phyloP scores from a whole-genome alignment of 2,329 filamentous ascomycete species.

The Teratosphaeria viscida region DNA sequence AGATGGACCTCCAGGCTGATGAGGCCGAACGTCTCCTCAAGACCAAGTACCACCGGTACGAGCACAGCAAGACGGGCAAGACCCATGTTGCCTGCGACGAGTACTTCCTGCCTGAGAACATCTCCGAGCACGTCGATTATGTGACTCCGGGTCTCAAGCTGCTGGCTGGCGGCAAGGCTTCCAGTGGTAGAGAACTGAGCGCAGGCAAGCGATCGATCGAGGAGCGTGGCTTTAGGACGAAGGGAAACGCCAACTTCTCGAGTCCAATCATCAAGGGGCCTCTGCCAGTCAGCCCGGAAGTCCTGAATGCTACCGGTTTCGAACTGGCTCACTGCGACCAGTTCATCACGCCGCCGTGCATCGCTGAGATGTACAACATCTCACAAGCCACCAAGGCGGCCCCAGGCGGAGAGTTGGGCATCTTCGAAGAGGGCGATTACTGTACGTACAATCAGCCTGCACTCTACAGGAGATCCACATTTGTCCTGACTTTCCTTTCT shows the following conservation, averaged over 20 bases:
- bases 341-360: slow-evolving; percentile 48
- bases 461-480: too few relatives aligned
- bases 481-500: too few relatives aligned
- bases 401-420: slow-evolving; percentile 19
- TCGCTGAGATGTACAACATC: slow-evolving; percentile 28
- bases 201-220: slow-evolving; percentile 11
- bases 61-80: slow-evolving; percentile 28
- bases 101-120: slow-evolving; percentile 24
- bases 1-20: slow-evolving; percentile 36
- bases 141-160: slow-evolving; percentile 30
- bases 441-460: slow-evolving; percentile 4
- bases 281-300: not conserved
- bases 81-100: slow-evolving; percentile 29
- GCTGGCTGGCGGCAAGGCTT: not conserved
- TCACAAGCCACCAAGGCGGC: slow-evolving; percentile 13
- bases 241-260: not conserved
- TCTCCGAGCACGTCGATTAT: slow-evolving; percentile 26
- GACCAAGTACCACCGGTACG: slow-evolving; percentile 43
- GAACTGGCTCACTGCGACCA: slow-evolving; percentile 36
- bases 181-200: not conserved
- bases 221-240: slow-evolving; percentile 42
- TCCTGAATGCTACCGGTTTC: not conserved
- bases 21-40: slow-evolving; percentile 45
- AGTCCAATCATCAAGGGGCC: not conserved
- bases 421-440: slow-evolving; percentile 32